Evolutionary conservation across 768 basidiomycete species (phyloP), one percentile per base, ranked within the genome.

Genomic region (Lactarius sanguifluus): DNA sequence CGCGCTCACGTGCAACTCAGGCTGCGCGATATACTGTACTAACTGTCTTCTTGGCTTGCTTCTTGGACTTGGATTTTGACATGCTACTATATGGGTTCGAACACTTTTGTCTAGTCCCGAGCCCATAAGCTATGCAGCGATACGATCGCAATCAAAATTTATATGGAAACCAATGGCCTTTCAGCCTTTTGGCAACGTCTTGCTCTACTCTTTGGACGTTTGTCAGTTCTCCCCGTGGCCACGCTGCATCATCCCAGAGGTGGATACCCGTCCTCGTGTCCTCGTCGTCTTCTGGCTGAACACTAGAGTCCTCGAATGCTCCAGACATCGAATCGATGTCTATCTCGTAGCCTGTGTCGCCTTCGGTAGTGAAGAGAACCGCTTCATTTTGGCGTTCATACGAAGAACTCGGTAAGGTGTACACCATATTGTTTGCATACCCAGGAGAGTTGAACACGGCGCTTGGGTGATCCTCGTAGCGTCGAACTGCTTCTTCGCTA

Each of bases 101-200:
- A 47, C 38, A 2, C n/a, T 59, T 58, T 57, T 60, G 32, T 36
- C 16, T 20, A 28, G 41, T 10, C 15, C 18, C 25, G 30, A 23
- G 16, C 6, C 5, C 5, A 61, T 10, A 66, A n/a, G 32, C 7
- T 56, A 54, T 13, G 23, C 36, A 25, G 57, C 30, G 28, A 63
- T 41, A 41, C 54, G n/a, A 54, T 15, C 56, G 50, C 61, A 65
- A 73, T 74, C 76, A 89, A 50, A 85, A 76, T 65, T 78, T 82
- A 63, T 87, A 83, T 0, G 87, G 90, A 30, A 80, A 77, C 90
- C 90, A 92, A 72, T 92, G 89, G 32, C 79, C 81, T 60, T 77
- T 81, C 68, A 91, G 73, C 57, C 71, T 74, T 63, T 76, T 82
- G 15, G 81, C 88, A 9, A 91, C 89, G 73, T 88, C 86, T 58